Evolutionary conservation across 2,329 filamentous ascomycete genomes (phyloP).

Genomic region (Aureobasidium sp.): DNA sequence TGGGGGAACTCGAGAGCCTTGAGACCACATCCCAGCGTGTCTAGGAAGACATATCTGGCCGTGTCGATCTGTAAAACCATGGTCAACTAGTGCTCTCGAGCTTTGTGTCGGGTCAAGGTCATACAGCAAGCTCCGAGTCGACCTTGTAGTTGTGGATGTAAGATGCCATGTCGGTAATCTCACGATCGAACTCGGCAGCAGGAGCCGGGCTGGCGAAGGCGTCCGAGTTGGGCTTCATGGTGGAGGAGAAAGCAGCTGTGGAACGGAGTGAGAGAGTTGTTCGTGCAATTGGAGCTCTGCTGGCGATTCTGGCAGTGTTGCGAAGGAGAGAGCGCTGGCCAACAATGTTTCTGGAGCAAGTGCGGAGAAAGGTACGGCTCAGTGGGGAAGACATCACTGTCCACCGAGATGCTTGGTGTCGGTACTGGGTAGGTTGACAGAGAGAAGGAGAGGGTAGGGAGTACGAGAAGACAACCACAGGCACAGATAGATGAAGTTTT

Average conservation of each 20-base stretch:
- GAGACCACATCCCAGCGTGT: slow-evolving; percentile 92
- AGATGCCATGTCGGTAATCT: slow-evolving; percentile 89
- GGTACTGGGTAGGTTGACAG: neutral
- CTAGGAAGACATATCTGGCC: slow-evolving; percentile 90
- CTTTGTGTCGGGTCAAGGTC: slow-evolving; percentile 24
- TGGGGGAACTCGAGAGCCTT: slow-evolving; percentile 93
- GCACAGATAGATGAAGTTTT: neutral
- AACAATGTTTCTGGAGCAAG: slow-evolving; percentile 21
- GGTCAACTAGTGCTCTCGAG: neutral
- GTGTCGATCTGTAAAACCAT: slow-evolving; percentile 67
- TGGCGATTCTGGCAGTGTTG: slow-evolving; percentile 17
- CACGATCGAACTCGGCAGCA: slow-evolving; percentile 60
- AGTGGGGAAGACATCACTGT: slow-evolving; percentile 26
- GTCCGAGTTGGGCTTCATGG: slow-evolving; percentile 24
- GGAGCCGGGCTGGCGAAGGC: slow-evolving; percentile 23
- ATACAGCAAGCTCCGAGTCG: slow-evolving; percentile 83
- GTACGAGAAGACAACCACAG: neutral
- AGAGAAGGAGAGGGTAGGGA: neutral
- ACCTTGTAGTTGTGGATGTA: slow-evolving; percentile 92
- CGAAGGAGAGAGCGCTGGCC: slow-evolving; percentile 24
- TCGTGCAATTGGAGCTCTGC: slow-evolving; percentile 8
- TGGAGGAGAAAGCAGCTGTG: slow-evolving; percentile 23
- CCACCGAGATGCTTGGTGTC: neutral
- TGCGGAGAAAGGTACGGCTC: slow-evolving; percentile 30
- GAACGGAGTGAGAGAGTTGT: slow-evolving; percentile 15